Percentiles rank a stretch among this genome's conserved stretches.
Evolutionary conservation across 2,329 filamentous ascomycete species (phyloP).

Genomic region (Fusarium kyushuense): DNA sequence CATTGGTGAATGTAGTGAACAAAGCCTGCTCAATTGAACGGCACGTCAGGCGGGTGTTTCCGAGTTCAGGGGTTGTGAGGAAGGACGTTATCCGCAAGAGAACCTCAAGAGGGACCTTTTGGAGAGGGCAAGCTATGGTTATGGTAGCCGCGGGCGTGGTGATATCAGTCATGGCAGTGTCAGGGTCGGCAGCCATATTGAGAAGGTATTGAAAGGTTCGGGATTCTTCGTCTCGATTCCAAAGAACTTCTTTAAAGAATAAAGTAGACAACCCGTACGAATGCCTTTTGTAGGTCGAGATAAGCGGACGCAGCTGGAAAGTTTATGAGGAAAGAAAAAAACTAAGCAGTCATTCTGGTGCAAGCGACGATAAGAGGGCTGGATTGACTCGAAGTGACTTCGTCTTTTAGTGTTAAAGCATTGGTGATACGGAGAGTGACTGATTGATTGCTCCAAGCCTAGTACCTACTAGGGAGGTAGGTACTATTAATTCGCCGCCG

Average conservation of each 20-base stretch:
- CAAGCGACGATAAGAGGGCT: background rate
- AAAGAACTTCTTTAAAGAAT: background rate
- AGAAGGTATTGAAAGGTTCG: background rate
- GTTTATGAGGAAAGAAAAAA: too few relatives aligned
- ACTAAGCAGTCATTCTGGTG: background rate
- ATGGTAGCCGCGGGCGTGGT: background rate
- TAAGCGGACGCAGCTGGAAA: too few relatives aligned
- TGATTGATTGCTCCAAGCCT: background rate
- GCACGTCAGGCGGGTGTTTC: conserved; percentile 66
- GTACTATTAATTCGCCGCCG: background rate
- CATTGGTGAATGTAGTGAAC: conserved; percentile 67
- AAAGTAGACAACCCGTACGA: background rate
- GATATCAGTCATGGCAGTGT: conserved; percentile 32
- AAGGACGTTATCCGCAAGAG: conserved; percentile 65
- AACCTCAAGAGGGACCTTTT: conserved; percentile 68
- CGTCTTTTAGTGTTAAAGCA: background rate
- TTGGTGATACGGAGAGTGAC: background rate
- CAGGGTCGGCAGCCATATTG: conserved; percentile 32
- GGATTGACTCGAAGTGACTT: background rate
- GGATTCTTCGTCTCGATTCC: background rate
- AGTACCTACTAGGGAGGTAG: background rate
- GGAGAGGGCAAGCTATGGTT: conserved; percentile 40
- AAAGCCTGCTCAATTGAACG: conserved; percentile 65
- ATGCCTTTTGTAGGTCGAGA: background rate
- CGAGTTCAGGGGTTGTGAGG: conserved; percentile 68